Evolutionary conservation across 2,329 filamentous ascomycete genomes (phyloP), one percentile per base, ranked within the genome.

Genomic region (Aspergillus sp.): DNA sequence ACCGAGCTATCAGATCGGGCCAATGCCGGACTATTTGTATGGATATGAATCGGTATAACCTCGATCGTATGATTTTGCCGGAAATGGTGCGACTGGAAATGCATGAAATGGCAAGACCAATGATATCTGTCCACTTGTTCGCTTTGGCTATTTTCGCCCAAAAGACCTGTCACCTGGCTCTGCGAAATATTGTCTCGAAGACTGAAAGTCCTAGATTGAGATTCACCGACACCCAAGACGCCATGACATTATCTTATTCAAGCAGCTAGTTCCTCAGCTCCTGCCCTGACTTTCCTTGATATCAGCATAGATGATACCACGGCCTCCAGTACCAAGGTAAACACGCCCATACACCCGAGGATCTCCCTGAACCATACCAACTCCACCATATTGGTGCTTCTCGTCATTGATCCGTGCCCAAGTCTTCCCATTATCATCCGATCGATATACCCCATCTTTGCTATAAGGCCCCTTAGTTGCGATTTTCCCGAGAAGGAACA

Each of bases 391-490:
- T 12, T 56, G 57, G 50, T 62, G 59, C 8, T 49, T 11, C 15
- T 62, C 54, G 33, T 62, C 57, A 45, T 62, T 56, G n/a, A 62
- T 57, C 5, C 60, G 54, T 17, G 48, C 57, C 60, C 60, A 62
- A 4, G 54, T 48, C 3, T 45, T 49, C 7, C 57, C 57, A 50
- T 57, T 55, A 40, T 62, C 60, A 33, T 62, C 60, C 1, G 60
- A 62, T 23, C 54, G 60, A 33, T 62, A 62, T 3, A 62, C 49
- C n/a, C 60, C 57, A 11, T 57, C 48, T 31, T 45, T 19, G 39
- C 49, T 53, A 4, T 48, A 44, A 14, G 49, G 43, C 3, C 55
- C 55, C 23, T 23, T 17, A 17, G 9, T 40, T 21, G 44, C 43
- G 15, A 37, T 43, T 33, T 50, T 57, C 23, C 55, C 55, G 14